Conservation (phyloP, 1,284 basidiomycete genomes). For the Athelia sp. region DNA sequence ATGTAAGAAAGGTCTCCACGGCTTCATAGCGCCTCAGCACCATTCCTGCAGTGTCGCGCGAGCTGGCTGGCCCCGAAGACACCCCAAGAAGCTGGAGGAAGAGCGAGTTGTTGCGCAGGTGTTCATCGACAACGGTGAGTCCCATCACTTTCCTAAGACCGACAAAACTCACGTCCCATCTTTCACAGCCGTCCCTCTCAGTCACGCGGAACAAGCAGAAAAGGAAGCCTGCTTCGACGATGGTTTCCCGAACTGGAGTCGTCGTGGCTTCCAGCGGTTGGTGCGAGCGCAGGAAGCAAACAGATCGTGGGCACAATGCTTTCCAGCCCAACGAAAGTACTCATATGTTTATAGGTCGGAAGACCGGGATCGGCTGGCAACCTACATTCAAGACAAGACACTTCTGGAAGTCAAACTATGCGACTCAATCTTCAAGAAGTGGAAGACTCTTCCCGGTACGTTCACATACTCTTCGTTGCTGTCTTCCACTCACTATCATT, state of each 20-base stretch:
- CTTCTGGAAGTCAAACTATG: constrained; percentile 77
- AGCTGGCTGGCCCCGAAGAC: constrained; percentile 68
- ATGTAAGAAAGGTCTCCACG: not conserved
- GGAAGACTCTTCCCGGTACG: constrained; percentile 79
- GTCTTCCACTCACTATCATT: not conserved
- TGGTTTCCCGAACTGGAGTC: constrained; percentile 89
- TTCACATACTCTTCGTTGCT: constrained; percentile 7
- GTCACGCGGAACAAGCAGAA: constrained; percentile 76
- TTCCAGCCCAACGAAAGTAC: not conserved
- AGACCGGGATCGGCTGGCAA: constrained; percentile 71
- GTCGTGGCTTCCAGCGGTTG: constrained; percentile 92
- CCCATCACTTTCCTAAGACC: not conserved
- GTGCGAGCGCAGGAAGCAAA: constrained; percentile 82
- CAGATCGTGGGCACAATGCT: constrained; percentile 62
- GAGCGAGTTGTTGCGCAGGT: constrained; percentile 82
- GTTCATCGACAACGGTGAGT: constrained; percentile 75
- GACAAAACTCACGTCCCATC: not conserved
- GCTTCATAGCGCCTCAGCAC: constrained; percentile 62
- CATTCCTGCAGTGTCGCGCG: constrained; percentile 69
- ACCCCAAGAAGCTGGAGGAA: constrained; percentile 83
- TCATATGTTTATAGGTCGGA: constrained; percentile 51
- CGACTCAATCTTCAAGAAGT: constrained; percentile 88
- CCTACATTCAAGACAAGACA: constrained; percentile 86
- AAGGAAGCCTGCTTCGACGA: constrained; percentile 78
- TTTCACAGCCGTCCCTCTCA: constrained; percentile 74